Conservation (phyloP, 2,329 filamentous ascomycete species). For the Botrytis aclada region DNA sequence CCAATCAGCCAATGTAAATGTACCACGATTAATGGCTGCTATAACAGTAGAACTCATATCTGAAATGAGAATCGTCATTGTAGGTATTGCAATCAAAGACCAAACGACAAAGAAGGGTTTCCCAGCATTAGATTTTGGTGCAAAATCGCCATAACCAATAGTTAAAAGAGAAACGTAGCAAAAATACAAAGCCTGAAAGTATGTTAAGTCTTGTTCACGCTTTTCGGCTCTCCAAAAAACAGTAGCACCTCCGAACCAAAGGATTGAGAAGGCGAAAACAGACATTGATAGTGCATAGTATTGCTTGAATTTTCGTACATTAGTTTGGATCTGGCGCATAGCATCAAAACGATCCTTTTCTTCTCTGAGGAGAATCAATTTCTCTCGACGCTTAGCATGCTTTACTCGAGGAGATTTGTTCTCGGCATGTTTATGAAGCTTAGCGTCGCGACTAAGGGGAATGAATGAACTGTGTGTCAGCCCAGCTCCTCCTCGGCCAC, state of each 20-base stretch:
- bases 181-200: constrained; percentile 67
- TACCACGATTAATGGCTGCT: constrained; percentile 58
- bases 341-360: constrained; percentile 60
- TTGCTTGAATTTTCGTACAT: constrained; percentile 57
- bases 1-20: constrained; percentile 59
- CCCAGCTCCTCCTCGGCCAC: constrained; percentile 34
- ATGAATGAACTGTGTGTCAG: constrained; percentile 20
- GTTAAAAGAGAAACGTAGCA: constrained; percentile 66
- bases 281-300: constrained; percentile 60
- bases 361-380: constrained; percentile 52
- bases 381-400: constrained; percentile 35
- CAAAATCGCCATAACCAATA: constrained; percentile 67
- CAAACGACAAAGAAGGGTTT: constrained; percentile 70
- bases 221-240: constrained; percentile 61
- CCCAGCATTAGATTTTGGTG: constrained; percentile 61
- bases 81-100: constrained; percentile 65
- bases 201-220: constrained; percentile 51
- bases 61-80: constrained; percentile 65
- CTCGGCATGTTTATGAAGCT: constrained; percentile 26
- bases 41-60: constrained; percentile 65
- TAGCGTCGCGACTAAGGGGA: constrained; percentile 32
- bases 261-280: constrained; percentile 54
- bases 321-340: constrained; percentile 60
- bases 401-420: constrained; percentile 21
- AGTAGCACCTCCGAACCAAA: constrained; percentile 64